phyloP scores from a whole-genome alignment of 176 grass and related monocot species.

The maize (Zea mays) region DNA sequence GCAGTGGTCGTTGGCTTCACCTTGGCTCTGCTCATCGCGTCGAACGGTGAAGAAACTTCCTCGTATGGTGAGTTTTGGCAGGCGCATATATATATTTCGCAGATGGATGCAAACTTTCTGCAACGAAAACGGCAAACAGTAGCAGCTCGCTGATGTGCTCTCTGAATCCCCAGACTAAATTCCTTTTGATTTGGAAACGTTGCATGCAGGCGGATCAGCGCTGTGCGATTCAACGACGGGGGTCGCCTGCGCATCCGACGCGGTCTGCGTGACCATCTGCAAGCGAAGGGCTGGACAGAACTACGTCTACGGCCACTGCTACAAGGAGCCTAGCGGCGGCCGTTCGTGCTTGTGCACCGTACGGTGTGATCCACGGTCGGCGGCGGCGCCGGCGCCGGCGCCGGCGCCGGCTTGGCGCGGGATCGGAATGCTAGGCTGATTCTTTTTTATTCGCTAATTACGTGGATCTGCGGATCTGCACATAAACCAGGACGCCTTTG shows the following conservation, averaged over 20 bases:
- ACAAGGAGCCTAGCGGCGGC: too few species aligned
- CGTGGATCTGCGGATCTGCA: neutral
- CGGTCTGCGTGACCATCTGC: neutral
- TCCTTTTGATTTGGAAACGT: neutral
- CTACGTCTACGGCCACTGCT: too few species aligned
- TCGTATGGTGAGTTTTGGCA: neutral
- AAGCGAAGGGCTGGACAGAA: neutral
- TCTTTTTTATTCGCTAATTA: neutral
- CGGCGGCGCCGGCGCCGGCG: neutral
- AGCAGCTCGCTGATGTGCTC: too few species aligned
- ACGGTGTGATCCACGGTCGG: neutral
- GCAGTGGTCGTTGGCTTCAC: neutral
- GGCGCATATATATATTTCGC: neutral
- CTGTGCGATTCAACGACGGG: neutral
- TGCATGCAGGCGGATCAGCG: neutral
- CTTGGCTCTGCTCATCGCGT: neutral
- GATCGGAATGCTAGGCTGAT: neutral
- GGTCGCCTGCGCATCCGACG: neutral
- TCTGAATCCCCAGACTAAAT: neutral
- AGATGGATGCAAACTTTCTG: neutral
- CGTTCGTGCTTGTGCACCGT: neutral
- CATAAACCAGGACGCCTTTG: neutral
- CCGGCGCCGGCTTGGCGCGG: neutral
- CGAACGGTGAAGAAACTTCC: neutral
- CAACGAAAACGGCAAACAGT: neutral